Conservation (phyloP, 2,329 filamentous ascomycete species). For the Calonectria hawksworthii region DNA sequence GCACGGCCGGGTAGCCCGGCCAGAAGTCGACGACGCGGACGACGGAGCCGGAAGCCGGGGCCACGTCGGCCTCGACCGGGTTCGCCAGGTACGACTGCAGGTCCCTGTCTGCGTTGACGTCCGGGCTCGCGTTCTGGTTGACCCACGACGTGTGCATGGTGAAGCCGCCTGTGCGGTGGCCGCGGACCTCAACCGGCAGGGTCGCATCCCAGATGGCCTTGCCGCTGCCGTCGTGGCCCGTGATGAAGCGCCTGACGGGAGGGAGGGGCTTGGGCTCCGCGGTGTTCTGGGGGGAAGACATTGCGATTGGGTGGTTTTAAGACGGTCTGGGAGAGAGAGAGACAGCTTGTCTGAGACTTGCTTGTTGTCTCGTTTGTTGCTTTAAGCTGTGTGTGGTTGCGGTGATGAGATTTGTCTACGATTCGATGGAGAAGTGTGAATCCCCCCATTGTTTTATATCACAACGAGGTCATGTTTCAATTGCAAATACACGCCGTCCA, state of each 20-base stretch:
- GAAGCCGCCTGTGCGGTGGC: slow-evolving; percentile 36
- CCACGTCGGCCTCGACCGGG: slow-evolving; percentile 33
- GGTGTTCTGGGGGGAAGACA: slow-evolving; percentile 25
- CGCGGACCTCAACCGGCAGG: slow-evolving; percentile 31
- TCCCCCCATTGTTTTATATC: not conserved
- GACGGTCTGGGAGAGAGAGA: not conserved
- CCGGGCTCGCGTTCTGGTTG: slow-evolving; percentile 31
- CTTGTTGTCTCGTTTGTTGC: not conserved
- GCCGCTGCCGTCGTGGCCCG: slow-evolving; percentile 36
- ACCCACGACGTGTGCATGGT: slow-evolving; percentile 36
- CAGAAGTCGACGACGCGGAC: slow-evolving; percentile 41
- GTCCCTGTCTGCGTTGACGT: slow-evolving; percentile 33
- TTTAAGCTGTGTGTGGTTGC: not conserved
- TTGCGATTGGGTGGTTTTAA: slow-evolving; percentile 14
- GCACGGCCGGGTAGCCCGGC: slow-evolving; percentile 34
- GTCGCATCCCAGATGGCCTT: slow-evolving; percentile 37
- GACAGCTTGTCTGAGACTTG: not conserved
- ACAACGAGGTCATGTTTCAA: not conserved
- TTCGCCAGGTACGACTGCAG: slow-evolving; percentile 36
- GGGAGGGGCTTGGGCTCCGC: slow-evolving; percentile 31
- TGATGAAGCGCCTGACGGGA: slow-evolving; percentile 38
- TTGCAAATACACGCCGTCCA: not conserved
- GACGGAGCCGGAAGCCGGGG: slow-evolving; percentile 34
- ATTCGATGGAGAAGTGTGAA: not conserved
- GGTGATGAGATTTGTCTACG: not conserved